phyloP scores from a whole-genome alignment of 176 grass and related monocot genomes.

The Leersia perrieri region DNA sequence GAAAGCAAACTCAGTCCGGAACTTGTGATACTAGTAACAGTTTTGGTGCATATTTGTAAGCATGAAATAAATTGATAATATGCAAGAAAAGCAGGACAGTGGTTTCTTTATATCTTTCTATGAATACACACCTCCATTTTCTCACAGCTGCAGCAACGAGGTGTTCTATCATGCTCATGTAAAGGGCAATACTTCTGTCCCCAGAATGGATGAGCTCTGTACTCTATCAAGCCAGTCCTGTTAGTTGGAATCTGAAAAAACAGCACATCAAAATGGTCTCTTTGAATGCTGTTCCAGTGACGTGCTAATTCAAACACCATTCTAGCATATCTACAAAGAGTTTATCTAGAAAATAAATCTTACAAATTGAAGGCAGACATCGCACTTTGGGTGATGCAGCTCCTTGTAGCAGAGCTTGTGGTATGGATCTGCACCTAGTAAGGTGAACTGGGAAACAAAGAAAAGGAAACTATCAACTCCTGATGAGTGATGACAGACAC shows the following conservation, averaged over 20 bases:
- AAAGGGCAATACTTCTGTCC: conserved; percentile 87
- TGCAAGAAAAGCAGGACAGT: background rate
- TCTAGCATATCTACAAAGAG: background rate
- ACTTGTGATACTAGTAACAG: background rate
- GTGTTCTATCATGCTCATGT: conserved; percentile 68
- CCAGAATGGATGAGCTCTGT: conserved; percentile 87
- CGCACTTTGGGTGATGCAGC: conserved; percentile 90
- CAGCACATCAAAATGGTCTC: background rate
- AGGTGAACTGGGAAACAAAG: conserved; percentile 72
- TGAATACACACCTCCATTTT: conserved; percentile 73
- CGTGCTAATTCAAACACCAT: background rate
- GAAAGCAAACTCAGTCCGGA: background rate
- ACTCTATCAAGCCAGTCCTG: conserved; percentile 70
- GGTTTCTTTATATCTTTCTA: background rate
- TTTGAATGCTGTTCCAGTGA: background rate
- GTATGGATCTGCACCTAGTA: conserved; percentile 67
- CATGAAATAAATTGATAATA: background rate
- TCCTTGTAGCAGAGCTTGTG: conserved; percentile 96
- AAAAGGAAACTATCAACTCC: background rate
- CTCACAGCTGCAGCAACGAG: conserved; percentile 85
- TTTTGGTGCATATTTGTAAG: background rate
- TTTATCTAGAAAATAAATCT: conserved; percentile 33
- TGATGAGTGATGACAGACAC: no score
- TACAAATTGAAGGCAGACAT: conserved; percentile 98
- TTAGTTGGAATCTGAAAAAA: conserved; percentile 75